Percentiles rank a stretch among this genome's conserved stretches.
Evolutionary conservation across 192 early-diverging fungal genomes (phyloP).

Genomic region (Backusella morwellensis): DNA sequence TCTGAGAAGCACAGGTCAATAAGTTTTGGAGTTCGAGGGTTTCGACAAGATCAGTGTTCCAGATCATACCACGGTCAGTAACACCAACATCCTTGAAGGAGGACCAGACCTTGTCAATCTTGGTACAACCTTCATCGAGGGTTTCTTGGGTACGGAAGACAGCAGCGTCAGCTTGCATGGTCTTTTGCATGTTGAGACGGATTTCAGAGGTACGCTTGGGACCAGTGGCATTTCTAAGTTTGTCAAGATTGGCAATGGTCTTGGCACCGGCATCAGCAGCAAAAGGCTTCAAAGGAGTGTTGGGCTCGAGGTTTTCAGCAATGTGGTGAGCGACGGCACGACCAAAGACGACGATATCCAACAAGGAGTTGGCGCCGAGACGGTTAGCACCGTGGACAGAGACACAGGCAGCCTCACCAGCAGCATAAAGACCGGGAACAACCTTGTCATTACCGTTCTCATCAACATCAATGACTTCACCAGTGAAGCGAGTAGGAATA

Average conservation of each 20-base stretch:
- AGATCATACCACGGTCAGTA: slow-evolving; percentile 92
- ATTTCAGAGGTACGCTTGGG: slow-evolving; percentile 77
- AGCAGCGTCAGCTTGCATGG: slow-evolving; percentile 96
- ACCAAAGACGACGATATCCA: slow-evolving; percentile 98
- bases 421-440: slow-evolving; percentile 98
- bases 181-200: slow-evolving; percentile 95
- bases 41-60: slow-evolving; percentile 98
- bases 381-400: slow-evolving; percentile 99
- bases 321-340: slow-evolving; percentile 96
- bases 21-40: slow-evolving; percentile 97
- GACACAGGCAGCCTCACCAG: slow-evolving; percentile 96
- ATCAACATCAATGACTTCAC: slow-evolving; percentile 85
- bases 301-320: slow-evolving; percentile 83
- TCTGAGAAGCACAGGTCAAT: slow-evolving; percentile 92
- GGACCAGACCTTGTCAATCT: slow-evolving; percentile 82
- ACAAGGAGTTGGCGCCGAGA: slow-evolving; percentile 95
- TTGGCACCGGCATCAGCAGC: slow-evolving; percentile 81
- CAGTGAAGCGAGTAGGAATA: slow-evolving; percentile 96
- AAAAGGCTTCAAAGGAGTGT: slow-evolving; percentile 81
- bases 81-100: slow-evolving; percentile 82
- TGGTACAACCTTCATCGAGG: slow-evolving; percentile 82
- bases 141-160: slow-evolving; percentile 92
- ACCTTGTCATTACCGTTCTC: slow-evolving; percentile 84
- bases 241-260: slow-evolving; percentile 95
- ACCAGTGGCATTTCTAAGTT: slow-evolving; percentile 84